These are phyloP conservation scores for Herpotrichia juniperi DNA, from an alignment of 2,329 filamentous ascomycete species.

Conservation along the genomic window DNA sequence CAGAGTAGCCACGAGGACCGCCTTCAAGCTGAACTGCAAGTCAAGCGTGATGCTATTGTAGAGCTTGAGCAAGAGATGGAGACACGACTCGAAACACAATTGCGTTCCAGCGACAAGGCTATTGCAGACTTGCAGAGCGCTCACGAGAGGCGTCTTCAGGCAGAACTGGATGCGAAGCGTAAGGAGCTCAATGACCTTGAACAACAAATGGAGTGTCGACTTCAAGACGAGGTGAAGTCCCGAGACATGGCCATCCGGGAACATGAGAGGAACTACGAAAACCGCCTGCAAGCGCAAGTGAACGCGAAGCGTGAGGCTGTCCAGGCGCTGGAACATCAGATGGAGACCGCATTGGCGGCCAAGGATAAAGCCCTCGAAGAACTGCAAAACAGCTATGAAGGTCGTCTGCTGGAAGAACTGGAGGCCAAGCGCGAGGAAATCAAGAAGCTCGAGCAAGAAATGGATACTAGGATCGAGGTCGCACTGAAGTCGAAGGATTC, in stretches of 20 bases:
- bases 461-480: no score
- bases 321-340: not conserved
- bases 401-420: slow-evolving; percentile 22
- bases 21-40: slow-evolving; percentile 22
- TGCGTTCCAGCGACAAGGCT: slow-evolving; percentile 32
- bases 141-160: slow-evolving; percentile 27
- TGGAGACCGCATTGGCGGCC: no score
- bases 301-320: not conserved
- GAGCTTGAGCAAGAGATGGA: not conserved
- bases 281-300: slow-evolving; percentile 24
- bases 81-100: slow-evolving; percentile 12
- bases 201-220: slow-evolving; percentile 1
- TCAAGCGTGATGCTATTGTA: not conserved
- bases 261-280: slow-evolving; percentile 25
- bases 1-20: slow-evolving; percentile 24
- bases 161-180: slow-evolving; percentile 12
- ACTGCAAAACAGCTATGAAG: slow-evolving; percentile 10
- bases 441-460: not conserved
- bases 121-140: slow-evolving; percentile 28
- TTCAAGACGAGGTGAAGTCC: slow-evolving; percentile 22
- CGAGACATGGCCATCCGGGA: slow-evolving; percentile 36
- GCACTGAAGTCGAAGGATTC: no score
- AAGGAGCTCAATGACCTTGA: slow-evolving; percentile 12
- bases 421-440: slow-evolving; percentile 5
- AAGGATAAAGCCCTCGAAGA: slow-evolving; percentile 2